Evolutionary conservation across 2,329 filamentous ascomycete genomes (phyloP).

Genomic region (Arachnomyces sp.): DNA sequence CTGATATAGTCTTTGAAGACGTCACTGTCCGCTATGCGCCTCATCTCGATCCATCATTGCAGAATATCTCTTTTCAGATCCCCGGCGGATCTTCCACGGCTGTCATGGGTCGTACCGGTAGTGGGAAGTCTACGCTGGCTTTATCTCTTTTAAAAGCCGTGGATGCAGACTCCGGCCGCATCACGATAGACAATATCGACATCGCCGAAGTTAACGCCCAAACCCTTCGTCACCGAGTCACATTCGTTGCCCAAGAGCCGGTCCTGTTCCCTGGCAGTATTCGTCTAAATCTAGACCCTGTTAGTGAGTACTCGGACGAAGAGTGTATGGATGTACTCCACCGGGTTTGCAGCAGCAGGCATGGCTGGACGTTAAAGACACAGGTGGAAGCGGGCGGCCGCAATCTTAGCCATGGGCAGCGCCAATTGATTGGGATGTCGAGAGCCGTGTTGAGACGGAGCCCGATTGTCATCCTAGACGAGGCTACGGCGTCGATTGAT

Average conservation of each 20-base stretch:
- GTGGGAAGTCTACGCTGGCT: conserved; percentile 73
- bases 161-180: conserved; percentile 47
- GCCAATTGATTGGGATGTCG: conserved; percentile 58
- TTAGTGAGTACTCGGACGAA: conserved; percentile 48
- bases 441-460: conserved; percentile 56
- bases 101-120: conserved; percentile 70
- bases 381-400: conserved; percentile 53
- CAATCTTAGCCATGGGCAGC: conserved; percentile 58
- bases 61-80: conserved; percentile 63
- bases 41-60: conserved; percentile 65
- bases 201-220: conserved; percentile 53
- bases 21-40: conserved; percentile 75
- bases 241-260: conserved; percentile 61
- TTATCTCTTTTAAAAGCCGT: conserved; percentile 53
- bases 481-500: conserved; percentile 60
- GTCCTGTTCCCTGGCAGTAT: conserved; percentile 57
- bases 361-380: conserved; percentile 51
- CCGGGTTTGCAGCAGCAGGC: conserved; percentile 45
- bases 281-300: conserved; percentile 56
- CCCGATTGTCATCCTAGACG: conserved; percentile 57
- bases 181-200: conserved; percentile 55
- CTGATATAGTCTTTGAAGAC: conserved; percentile 67
- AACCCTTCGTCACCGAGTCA: conserved; percentile 53
- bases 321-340: conserved; percentile 48
- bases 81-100: conserved; percentile 72